Evolutionary conservation across 352 stramenopile genomes (phyloP), one percentile per base, ranked within the genome.

Genomic region (Phytophthora vignae): DNA sequence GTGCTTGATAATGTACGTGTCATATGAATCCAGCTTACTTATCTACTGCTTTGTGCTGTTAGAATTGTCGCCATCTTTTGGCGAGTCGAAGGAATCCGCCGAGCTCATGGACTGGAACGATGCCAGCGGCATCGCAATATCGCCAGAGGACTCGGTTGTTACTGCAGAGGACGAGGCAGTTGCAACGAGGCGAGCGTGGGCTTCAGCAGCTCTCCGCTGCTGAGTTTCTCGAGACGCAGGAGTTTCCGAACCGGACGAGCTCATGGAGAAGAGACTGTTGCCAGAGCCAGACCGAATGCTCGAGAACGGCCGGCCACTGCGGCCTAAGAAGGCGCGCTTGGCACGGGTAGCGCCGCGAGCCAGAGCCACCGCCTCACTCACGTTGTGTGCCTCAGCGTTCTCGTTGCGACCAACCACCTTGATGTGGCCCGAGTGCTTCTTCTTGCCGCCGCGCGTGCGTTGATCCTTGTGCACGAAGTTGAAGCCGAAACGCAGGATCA

Each of bases 401-500:
- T 94, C 87, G 49, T 79, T 91, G 19, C 85, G 85, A 5, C 87
- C 87, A 69, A 92, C 85, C 52, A 79, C 73, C 52, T 82, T 84
- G 60, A 88, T 83, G 40, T 74, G 57, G 9, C 73, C 69, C 5
- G 83, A 89, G 48, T 75, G 62, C 27, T 85, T 87, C 60, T 79
- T 81, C 67, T 77, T 79, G 40, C 69, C 58, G 14, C 64, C 60
- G 19, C 76, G 78, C 11, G 76, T 69, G 38, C 77, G 57, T 57
- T 90, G 78, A 74, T 93, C 81, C 48, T 84, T 86, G 66, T 91
- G 87, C 48, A 82, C 80, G 36, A 94, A 91, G 21, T 63, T 71
- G 59, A 91, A 94, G 7, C 87, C 87, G 57, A 85, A 92, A 60
- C 84, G 82, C 60, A 93, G 56, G 36, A 94, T 94, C 40, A 91